Evolutionary conservation across 306 rosid genomes (phyloP).

Genomic region (Trifolium pratense): DNA sequence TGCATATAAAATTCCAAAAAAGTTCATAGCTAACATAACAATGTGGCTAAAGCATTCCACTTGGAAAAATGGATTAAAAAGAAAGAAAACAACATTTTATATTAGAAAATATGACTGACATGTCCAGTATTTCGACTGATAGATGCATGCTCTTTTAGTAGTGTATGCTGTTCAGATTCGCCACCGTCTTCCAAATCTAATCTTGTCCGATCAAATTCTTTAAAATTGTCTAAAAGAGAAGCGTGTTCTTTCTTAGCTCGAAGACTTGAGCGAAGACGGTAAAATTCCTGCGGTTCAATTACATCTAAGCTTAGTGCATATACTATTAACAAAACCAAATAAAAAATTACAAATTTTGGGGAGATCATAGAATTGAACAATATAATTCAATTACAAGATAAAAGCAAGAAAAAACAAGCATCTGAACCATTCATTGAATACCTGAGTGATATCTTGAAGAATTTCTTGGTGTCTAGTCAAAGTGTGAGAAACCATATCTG

Average conservation of each 20-base stretch:
- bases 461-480: slow-evolving; percentile 97
- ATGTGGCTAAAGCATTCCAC: not conserved
- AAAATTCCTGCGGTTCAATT: slow-evolving; percentile 90
- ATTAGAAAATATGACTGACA: slow-evolving; percentile 53
- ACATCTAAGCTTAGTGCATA: slow-evolving; percentile 40
- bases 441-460: slow-evolving; percentile 98
- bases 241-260: slow-evolving; percentile 92
- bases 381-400: not conserved
- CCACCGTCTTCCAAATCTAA: slow-evolving; percentile 85
- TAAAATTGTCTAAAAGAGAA: slow-evolving; percentile 93
- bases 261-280: slow-evolving; percentile 88
- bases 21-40: not conserved
- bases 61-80: slow-evolving; percentile 3
- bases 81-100: slow-evolving; percentile 16
- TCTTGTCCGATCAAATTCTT: slow-evolving; percentile 92
- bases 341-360: not conserved
- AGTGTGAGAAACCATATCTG: slow-evolving; percentile 98
- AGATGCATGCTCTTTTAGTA: slow-evolving; percentile 80
- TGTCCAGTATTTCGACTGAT: slow-evolving; percentile 92
- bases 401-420: not conserved
- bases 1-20: too few relatives aligned
- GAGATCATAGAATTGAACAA: not conserved
- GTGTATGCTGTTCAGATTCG: slow-evolving; percentile 69
- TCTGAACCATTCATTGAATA: slow-evolving; percentile 31
- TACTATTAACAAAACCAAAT: not conserved